phyloP scores from a whole-genome alignment of 2,329 filamentous ascomycete species.

The Colletotrichum spaethianum region DNA sequence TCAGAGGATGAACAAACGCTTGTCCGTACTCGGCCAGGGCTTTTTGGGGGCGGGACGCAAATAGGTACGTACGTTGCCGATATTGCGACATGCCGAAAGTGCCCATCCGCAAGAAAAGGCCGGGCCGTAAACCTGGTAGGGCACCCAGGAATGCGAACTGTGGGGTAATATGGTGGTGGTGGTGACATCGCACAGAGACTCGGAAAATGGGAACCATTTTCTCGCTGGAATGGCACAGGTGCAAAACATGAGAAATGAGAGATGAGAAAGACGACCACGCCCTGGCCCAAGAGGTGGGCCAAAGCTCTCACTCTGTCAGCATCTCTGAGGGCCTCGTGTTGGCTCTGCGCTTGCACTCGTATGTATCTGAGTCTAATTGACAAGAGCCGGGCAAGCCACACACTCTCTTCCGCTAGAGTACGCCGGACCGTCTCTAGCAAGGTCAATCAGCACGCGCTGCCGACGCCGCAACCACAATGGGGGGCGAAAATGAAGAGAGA shows the following conservation, averaged over 20 bases:
- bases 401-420: not conserved
- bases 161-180: constrained; percentile 25
- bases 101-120: not conserved
- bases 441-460: constrained; percentile 16
- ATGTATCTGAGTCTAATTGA: constrained; percentile 1
- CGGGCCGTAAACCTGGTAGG: constrained; percentile 7
- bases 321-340: constrained; percentile 6
- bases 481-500: not conserved
- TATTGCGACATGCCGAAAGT: not conserved
- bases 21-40: not conserved
- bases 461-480: constrained; percentile 14
- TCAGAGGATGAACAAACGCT: not conserved
- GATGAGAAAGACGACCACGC: no score
- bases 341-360: constrained; percentile 3
- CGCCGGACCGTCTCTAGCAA: constrained; percentile 16
- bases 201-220: constrained; percentile 21
- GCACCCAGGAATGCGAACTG: constrained; percentile 25
- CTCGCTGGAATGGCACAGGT: not conserved
- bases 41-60: no score
- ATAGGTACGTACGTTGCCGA: not conserved
- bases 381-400: constrained; percentile 27
- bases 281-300: constrained; percentile 12
- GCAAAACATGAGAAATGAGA: constrained; percentile 17
- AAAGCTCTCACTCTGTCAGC: not conserved
- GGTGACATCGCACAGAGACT: constrained; percentile 29